Evolutionary conservation across 2,329 filamentous ascomycete species (phyloP).

Genomic region (Biscogniauxia marginata): DNA sequence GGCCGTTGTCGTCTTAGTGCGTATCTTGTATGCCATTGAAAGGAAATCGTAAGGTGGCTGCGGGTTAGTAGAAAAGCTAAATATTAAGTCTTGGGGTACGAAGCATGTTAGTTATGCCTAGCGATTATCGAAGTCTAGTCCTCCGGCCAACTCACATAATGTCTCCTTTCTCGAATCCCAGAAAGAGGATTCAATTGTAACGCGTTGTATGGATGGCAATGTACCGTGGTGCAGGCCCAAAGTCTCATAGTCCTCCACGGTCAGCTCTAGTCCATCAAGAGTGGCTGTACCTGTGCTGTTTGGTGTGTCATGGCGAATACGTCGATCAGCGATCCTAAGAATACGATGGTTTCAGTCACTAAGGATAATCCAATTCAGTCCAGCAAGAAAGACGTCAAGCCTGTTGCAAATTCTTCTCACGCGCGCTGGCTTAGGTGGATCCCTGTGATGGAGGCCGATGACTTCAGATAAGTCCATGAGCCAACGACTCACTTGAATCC

Average conservation of each 20-base stretch:
- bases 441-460: not conserved
- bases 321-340: conserved; percentile 27
- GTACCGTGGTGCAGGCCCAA: conserved; percentile 29
- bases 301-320: conserved; percentile 10
- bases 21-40: conserved; percentile 44
- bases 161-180: conserved; percentile 30
- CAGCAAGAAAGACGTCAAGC: not conserved
- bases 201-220: conserved; percentile 24
- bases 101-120: conserved; percentile 10
- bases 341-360: conserved; percentile 3
- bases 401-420: not conserved
- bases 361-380: too few species aligned
- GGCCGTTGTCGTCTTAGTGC: conserved; percentile 38
- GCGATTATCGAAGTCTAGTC: not conserved
- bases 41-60: conserved; percentile 47
- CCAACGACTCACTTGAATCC: not conserved
- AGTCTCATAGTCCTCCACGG: conserved; percentile 27
- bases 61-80: conserved; percentile 45
- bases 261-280: conserved; percentile 26
- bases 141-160: conserved; percentile 22
- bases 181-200: conserved; percentile 31
- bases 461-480: not conserved
- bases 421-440: not conserved
- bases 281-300: conserved; percentile 13
- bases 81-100: conserved; percentile 36